A percentile compares a stretch with the other conserved stretches of the same genome.
Conservation (phyloP, 2,329 filamentous ascomycete genomes). For the Pleurostoma richardsiae region DNA sequence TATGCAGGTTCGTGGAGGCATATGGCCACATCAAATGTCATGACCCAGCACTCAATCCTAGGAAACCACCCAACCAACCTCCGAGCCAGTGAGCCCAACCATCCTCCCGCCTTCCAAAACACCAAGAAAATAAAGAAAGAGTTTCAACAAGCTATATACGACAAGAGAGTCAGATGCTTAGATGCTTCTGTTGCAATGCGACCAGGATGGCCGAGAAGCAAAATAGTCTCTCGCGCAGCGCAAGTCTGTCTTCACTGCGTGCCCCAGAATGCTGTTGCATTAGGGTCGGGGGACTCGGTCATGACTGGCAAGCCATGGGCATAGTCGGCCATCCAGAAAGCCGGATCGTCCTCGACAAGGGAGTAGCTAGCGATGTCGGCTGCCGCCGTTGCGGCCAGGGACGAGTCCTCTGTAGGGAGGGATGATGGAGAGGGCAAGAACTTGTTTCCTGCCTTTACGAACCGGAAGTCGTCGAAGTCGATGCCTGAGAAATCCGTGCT, state of each 20-base stretch:
- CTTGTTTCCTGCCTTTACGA: slow-evolving; percentile 43
- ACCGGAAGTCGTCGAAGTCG: slow-evolving; percentile 50
- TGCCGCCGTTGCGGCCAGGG: slow-evolving; percentile 29
- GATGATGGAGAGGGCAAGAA: slow-evolving; percentile 33
- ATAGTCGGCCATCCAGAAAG: slow-evolving; percentile 45
- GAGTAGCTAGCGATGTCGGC: slow-evolving; percentile 11
- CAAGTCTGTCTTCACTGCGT: slow-evolving; percentile 1
- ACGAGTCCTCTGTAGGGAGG: slow-evolving; percentile 34
- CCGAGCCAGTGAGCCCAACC: not conserved
- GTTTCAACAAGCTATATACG: not conserved
- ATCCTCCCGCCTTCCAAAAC: not conserved
- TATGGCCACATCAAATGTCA: not conserved
- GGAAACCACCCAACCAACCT: not conserved
- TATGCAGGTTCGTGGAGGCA: not conserved
- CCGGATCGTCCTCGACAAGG: slow-evolving; percentile 40
- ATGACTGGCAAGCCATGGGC: slow-evolving; percentile 20
- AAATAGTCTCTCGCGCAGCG: too few relatives aligned
- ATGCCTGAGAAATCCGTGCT: slow-evolving; percentile 40
- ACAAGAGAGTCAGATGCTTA: not conserved
- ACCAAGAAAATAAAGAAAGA: not conserved
- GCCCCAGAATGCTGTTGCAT: slow-evolving; percentile 18
- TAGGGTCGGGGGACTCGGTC: slow-evolving; percentile 23
- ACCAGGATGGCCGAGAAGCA: not conserved
- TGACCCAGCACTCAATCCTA: not conserved
- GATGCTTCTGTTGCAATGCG: not conserved